Percentiles rank a stretch among this genome's conserved stretches.
Conservation (phyloP, 495 filamentous ascomycete species). For the Lepidopterella palustris region DNA sequence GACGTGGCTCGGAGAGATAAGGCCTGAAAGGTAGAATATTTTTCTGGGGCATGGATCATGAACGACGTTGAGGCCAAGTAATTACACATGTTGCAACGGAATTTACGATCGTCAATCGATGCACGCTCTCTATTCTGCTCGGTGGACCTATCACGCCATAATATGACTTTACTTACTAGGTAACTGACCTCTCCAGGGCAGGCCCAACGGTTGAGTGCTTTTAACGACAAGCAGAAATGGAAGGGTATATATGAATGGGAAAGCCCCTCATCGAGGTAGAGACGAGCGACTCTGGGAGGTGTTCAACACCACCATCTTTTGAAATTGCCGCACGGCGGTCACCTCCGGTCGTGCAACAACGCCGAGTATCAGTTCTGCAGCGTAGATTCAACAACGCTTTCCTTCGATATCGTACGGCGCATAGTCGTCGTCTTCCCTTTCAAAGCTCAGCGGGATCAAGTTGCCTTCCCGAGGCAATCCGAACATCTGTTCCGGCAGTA, state of each 20-base stretch:
- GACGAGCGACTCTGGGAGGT: not conserved
- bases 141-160: not conserved
- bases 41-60: not conserved
- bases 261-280: not conserved
- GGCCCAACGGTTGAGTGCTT: not conserved
- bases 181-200: not conserved
- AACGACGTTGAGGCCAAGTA: not conserved
- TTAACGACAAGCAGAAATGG: not conserved
- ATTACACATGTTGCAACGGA: not conserved
- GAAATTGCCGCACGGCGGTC: too few relatives aligned
- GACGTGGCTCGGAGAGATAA: slow-evolving; percentile 3
- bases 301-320: not conserved
- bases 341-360: not conserved
- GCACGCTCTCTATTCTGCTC: not conserved
- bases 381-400: not conserved
- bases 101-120: not conserved
- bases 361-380: not conserved
- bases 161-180: not conserved
- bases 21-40: not conserved
- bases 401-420: not conserved
- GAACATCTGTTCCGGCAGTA: not conserved
- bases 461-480: not conserved
- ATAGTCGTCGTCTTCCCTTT: not conserved
- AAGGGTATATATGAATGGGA: not conserved
- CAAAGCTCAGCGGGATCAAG: not conserved